phyloP scores from a whole-genome alignment of 768 basidiomycete species.

The Amanita inopinata region DNA sequence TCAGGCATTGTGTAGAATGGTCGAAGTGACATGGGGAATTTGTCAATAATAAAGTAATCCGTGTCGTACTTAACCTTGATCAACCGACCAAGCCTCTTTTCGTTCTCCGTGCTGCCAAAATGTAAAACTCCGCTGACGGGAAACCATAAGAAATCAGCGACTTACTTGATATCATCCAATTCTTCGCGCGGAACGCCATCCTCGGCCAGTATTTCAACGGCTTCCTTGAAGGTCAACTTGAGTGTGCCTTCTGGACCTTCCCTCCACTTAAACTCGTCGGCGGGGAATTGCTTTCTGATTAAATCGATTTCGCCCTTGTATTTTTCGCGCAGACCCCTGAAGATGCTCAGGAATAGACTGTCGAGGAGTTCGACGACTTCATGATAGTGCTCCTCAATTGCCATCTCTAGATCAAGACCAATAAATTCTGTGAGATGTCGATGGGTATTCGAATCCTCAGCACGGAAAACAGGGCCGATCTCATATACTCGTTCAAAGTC shows the following conservation, averaged over 20 bases:
- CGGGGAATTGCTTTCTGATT: conserved; percentile 82
- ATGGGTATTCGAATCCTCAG: conserved; percentile 95
- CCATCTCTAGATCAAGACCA: conserved; percentile 98
- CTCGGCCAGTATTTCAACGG: conserved; percentile 75
- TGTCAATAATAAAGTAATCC: conserved; percentile 99
- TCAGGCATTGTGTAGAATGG: conserved; percentile 99
- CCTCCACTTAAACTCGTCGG: conserved; percentile 92
- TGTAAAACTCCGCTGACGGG: conserved; percentile 10
- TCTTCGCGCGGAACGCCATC: conserved; percentile 73
- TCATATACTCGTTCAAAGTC: conserved; percentile 99
- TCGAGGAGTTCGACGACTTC: conserved; percentile 94
- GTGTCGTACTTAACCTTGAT: conserved; percentile 92
- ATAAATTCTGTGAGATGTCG: conserved; percentile 98
- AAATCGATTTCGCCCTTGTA: conserved; percentile 77
- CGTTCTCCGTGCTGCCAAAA: conserved; percentile 75
- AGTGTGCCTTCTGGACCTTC: conserved; percentile 86
- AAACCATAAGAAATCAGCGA: conserved; percentile 11
- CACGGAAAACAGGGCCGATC: conserved; percentile 94
- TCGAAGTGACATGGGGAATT: conserved; percentile 91
- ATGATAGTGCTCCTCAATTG: conserved; percentile 97
- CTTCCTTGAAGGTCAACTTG: conserved; percentile 78
- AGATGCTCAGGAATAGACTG: conserved; percentile 76
- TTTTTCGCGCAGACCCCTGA: conserved; percentile 68
- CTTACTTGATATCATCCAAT: conserved; percentile 86
- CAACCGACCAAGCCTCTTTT: conserved; percentile 84